Conservation (phyloP, 2,329 filamentous ascomycete species). For the Reticulascus tulasneorum region DNA sequence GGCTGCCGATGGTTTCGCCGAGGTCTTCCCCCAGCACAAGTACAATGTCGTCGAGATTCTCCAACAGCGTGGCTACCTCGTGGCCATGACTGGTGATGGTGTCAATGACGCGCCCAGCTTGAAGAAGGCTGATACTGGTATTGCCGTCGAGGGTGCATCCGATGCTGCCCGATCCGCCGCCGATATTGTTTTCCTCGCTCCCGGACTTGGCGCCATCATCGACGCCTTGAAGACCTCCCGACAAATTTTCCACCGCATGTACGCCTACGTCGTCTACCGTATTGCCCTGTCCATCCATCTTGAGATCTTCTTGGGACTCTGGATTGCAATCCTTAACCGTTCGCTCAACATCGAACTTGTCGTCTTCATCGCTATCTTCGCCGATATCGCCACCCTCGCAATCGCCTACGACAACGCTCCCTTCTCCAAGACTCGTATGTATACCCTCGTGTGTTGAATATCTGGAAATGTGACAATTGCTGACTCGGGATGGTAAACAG, state of each 20-base stretch:
- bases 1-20: slow-evolving; percentile 90
- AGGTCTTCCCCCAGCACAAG: slow-evolving; percentile 94
- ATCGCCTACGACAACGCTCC: slow-evolving; percentile 87
- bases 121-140: slow-evolving; percentile 95
- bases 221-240: slow-evolving; percentile 89
- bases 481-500: no score
- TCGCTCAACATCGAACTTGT: slow-evolving; percentile 82
- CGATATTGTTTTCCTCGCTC: slow-evolving; percentile 90
- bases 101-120: slow-evolving; percentile 91
- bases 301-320: slow-evolving; percentile 86
- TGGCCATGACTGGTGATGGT: slow-evolving; percentile 95
- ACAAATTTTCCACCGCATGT: slow-evolving; percentile 96
- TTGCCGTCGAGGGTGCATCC: slow-evolving; percentile 88
- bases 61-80: slow-evolving; percentile 87
- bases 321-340: slow-evolving; percentile 84
- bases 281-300: slow-evolving; percentile 88
- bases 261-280: slow-evolving; percentile 92
- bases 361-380: slow-evolving; percentile 93
- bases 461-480: no score
- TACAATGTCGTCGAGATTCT: slow-evolving; percentile 91
- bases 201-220: slow-evolving; percentile 87
- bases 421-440: slow-evolving; percentile 13
- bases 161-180: slow-evolving; percentile 88
- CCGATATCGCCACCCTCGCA: slow-evolving; percentile 85
- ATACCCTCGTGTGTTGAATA: no score